Base-by-base conservation (phyloP, 2,329 filamentous ascomycete species). In the Didymella arachidicola region DNA sequence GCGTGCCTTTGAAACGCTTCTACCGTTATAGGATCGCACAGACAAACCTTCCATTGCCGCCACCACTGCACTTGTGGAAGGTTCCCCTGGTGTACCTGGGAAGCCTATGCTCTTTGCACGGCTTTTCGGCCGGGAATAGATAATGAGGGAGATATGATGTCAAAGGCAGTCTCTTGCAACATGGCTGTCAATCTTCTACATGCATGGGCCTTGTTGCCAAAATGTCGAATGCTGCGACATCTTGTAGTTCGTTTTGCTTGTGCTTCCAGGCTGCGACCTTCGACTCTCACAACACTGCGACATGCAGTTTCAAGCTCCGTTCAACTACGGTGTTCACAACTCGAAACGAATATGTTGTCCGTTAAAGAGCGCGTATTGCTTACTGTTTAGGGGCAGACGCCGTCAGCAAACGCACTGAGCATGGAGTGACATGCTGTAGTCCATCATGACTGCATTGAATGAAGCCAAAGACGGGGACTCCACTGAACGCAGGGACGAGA, bases 1-100 rank as follows among this genome's bases (percentile, higher is more conserved):
- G 60, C 51, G 47, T 41, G 53, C 48, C 45, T 60, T 66, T 73
- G 72, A 75, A 74, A 74, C 72, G 48, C 52, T 56, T 53, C 52
- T 56, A 36, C 32, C 16, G 32, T 36, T n/a, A n/a, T 36, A 61
- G 45, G 26, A 50, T 54, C 41, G 12, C 46, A 59, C 56, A 42
- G 48, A 27, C 45, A 59, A 59, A 59, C 50, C 56, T 59, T 59
- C 56, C 45, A 59, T 45, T 41, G 41, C 50, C 51, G 50, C 56
- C 56, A 50, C 39, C 27, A 46, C 32, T 25, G 39, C 45, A 49
- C 45, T 50, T 29, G 26, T 22, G 39, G 50, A 54, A 50, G 45
- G 30, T 54, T 50, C 39, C 54, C 56, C 56, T 59, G 45, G 30
- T 54, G 46, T 32, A 54, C 56, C 56, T 59, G 56, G n/a, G n/a